phyloP scores from a whole-genome alignment of 2,329 filamentous ascomycete genomes.

The Fusarium domesticum region DNA sequence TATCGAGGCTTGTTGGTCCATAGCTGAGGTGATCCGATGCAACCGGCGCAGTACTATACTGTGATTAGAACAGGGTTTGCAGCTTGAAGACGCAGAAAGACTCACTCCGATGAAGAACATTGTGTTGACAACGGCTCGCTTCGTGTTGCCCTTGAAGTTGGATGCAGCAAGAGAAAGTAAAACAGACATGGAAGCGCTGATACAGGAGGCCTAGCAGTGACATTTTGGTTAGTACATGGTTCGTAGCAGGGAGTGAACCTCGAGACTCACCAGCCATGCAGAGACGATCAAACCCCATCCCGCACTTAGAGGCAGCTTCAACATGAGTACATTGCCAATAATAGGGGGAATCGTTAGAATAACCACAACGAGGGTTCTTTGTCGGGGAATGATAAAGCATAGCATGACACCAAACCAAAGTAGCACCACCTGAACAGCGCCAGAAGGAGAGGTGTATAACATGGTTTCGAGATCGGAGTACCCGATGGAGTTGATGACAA shows the following conservation, averaged over 20 bases:
- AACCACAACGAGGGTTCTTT: constrained; percentile 17
- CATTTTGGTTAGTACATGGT: no score
- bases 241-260: neutral
- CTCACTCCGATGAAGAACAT: constrained; percentile 23
- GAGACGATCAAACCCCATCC: constrained; percentile 26
- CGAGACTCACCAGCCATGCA: constrained; percentile 23
- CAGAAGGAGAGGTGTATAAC: constrained; percentile 10
- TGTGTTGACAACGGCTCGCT: constrained; percentile 25
- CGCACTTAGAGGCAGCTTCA: constrained; percentile 13
- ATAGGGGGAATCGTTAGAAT: constrained; percentile 7
- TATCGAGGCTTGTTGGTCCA: constrained; percentile 7
- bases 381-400: constrained; percentile 15
- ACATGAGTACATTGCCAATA: constrained; percentile 10
- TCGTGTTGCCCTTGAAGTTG: constrained; percentile 33
- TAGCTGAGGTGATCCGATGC: neutral
- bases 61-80: no score
- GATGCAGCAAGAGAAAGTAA: constrained; percentile 23
- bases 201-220: constrained; percentile 5
- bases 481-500: constrained; percentile 11
- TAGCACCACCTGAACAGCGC: constrained; percentile 16
- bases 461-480: constrained; percentile 13
- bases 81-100: no score
- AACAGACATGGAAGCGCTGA: constrained; percentile 19
- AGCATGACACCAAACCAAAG: constrained; percentile 22
- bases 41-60: neutral